Evolutionary conservation across 1,284 basidiomycete genomes (phyloP).

Genomic region (Ganoderma lingzhi): DNA sequence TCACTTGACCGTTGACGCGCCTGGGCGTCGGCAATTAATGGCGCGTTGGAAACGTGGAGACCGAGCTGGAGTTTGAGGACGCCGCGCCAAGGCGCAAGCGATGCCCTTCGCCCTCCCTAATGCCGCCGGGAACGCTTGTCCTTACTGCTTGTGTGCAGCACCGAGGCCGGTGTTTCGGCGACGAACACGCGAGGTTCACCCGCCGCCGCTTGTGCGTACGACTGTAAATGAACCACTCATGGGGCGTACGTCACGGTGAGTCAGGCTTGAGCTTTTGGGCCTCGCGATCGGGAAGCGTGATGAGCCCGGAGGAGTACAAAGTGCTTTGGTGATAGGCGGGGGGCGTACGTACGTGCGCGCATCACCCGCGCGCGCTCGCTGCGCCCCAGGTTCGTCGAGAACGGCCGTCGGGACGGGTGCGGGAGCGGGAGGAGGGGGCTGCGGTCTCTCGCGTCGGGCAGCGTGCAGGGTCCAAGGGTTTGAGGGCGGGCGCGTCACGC

Average conservation of each 20-base stretch:
- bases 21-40: neutral
- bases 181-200: neutral
- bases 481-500: neutral
- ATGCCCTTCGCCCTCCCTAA: neutral
- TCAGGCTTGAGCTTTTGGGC: neutral
- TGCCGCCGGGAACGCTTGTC: conserved; percentile 2
- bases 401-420: neutral
- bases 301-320: neutral
- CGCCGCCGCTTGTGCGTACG: neutral
- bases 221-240: neutral
- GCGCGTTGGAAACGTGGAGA: neutral
- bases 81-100: neutral
- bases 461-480: neutral
- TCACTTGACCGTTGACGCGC: neutral
- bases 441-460: neutral
- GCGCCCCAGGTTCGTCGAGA: neutral
- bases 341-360: neutral
- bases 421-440: neutral
- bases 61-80: neutral
- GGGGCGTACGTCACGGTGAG: neutral
- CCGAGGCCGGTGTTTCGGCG: neutral
- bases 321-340: neutral
- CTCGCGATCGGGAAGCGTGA: neutral
- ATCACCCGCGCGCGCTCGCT: neutral
- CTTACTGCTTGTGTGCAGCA: neutral